Base-by-base conservation (phyloP, 2,329 filamentous ascomycete species). In the Neonectria sp. region DNA sequence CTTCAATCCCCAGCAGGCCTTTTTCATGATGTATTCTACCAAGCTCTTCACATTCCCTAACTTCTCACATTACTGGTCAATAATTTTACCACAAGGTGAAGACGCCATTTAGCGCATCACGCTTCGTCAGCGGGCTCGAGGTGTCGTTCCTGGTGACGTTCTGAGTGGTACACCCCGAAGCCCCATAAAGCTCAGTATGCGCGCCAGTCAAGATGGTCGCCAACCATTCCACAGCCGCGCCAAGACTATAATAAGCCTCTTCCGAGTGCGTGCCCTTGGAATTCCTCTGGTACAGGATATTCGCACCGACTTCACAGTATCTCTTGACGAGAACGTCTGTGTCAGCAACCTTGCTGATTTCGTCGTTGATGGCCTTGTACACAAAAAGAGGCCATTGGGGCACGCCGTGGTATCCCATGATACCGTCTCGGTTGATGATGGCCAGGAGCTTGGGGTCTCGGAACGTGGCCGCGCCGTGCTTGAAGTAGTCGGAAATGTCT, bases 391-490 rank as follows among this genome's bases (percentile, higher is more conserved):
- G 73, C 68, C 71, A 70, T 11, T 64, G 65, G 0, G 73, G 73
- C 1, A 76, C 68, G 0, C 73, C 73, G 6, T 75, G 73, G 2
- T 72, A 75, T 2, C 73, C 73, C 73, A 75, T 76, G 0, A 76
- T 67, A 0, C 73, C 73, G 12, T 75, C 73, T 0, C 60, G 52
- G 43, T 76, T 70, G 27, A 76, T 45, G 5, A 69, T 31, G 8
- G 17, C 15, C 1, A 15, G 2, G 1, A 74, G 7, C 2, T 60
- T 61, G 4, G 73, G 66, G 2, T 72, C 65, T 3, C 43, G 57
- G 35, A 75, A 67, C 0, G 60, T 4, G 0, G 24, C 63, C 0
- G 15, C 1, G 3, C 73, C 72, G 0, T 68, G 24, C 2, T 66
- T 45, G 33, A 75, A 75, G 6, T 67, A 75, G 2, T 71, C 65